Base-by-base conservation (phyloP, 139 green algal genomes). In the Marvania coccoides region DNA sequence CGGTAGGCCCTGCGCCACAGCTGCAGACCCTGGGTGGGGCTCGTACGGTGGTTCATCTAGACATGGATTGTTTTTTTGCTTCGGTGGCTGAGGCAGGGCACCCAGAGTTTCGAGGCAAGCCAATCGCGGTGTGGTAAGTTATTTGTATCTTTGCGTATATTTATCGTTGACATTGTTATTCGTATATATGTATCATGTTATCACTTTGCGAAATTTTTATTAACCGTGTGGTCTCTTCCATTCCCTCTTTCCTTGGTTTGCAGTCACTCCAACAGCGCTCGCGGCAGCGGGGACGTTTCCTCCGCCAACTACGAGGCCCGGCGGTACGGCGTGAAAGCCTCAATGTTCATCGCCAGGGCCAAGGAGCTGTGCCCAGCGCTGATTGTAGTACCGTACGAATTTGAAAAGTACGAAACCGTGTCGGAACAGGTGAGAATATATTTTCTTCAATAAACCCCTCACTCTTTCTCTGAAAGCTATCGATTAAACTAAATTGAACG, bases 61-160 rank as follows among this genome's bases (percentile, higher is more conserved):
- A 99, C 76, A 96, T 99, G 76, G 92, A 99, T 79, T 95, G 88
- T 74, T 99, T 99, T 83, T 99, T 99, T 80, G 93, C 93, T 2
- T 81, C 82, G 0, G 89, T 86, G 5, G 80, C 90, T 6, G 72
- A 67, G 9, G 61, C 76, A 10, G 70, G 61, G 3, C 58, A 81
- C 31, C 85, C 87, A 1, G 62, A 87, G 47, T 75, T 95, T 37
- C 57, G 65, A 19, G 85, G 82, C 54, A 64, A 77, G 56, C 86
- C 87, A 10, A 19, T 79, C 30, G 71, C 59, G 54, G 59, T 66
- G 15, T 66, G 59, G n/a, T n/a, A n/a, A n/a, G n/a, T n/a, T n/a
- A n/a, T n/a, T n/a, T n/a, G n/a, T n/a, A n/a, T n/a, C n/a, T n/a
- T n/a, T n/a, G n/a, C n/a, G n/a, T n/a, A n/a, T n/a, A n/a, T n/a